Percentiles rank a stretch among this genome's conserved stretches.
Conservation (phyloP, 768 basidiomycete genomes). For the Piloderma croceum region DNA sequence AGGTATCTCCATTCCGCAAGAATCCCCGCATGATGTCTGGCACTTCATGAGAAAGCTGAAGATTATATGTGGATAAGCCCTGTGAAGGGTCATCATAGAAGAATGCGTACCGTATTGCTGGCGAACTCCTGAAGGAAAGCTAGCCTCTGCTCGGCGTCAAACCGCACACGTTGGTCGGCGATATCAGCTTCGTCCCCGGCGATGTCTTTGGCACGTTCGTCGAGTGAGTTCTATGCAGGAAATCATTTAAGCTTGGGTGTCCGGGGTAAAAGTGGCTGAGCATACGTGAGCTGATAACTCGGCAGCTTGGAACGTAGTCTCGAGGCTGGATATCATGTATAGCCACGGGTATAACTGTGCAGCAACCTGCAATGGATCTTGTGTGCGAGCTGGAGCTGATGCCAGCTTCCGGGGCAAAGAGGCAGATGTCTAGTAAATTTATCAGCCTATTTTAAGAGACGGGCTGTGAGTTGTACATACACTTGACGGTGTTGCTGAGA, state of each 20-base stretch:
- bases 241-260: not conserved
- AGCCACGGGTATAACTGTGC: slow-evolving; percentile 56
- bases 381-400: not conserved
- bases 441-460: not conserved
- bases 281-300: slow-evolving; percentile 33
- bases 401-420: not conserved
- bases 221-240: slow-evolving; percentile 31
- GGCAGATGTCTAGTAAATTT: not conserved
- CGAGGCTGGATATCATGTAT: slow-evolving; percentile 53
- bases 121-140: slow-evolving; percentile 44
- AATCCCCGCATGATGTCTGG: slow-evolving; percentile 46
- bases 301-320: slow-evolving; percentile 41
- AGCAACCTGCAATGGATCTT: slow-evolving; percentile 37
- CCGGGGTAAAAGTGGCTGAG: not conserved
- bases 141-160: slow-evolving; percentile 38
- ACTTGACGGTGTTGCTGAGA: not conserved
- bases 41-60: slow-evolving; percentile 39
- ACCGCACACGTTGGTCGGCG: slow-evolving; percentile 35
- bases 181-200: slow-evolving; percentile 35
- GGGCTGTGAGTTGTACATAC: too few species aligned
- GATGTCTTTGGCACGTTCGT: slow-evolving; percentile 29
- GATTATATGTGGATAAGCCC: not conserved
- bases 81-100: slow-evolving; percentile 1
- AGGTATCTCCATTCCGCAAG: slow-evolving; percentile 41
- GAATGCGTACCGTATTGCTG: slow-evolving; percentile 26